phyloP scores from a whole-genome alignment of 2,329 filamentous ascomycete species.

The Arthrobotrys sinensis region DNA sequence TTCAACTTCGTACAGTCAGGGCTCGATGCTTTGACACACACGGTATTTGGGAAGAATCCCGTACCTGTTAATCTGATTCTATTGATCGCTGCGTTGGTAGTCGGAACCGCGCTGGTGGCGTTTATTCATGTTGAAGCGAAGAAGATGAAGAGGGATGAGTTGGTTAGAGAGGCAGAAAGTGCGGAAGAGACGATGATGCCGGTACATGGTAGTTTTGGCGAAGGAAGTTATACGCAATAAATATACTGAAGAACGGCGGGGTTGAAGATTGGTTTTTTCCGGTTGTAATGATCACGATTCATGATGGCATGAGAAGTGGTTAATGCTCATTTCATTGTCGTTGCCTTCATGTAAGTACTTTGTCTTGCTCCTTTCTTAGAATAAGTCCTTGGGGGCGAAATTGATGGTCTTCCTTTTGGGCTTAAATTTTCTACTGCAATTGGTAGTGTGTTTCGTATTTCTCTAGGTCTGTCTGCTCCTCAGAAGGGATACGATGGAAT shows the following conservation, averaged over 20 bases:
- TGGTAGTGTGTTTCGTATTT: neutral
- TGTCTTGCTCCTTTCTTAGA: neutral
- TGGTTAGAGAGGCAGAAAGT: conserved; percentile 69
- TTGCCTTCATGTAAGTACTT: conserved; percentile 32
- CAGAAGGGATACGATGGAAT: too few relatives aligned
- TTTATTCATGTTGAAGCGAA: conserved; percentile 72
- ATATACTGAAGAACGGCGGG: neutral
- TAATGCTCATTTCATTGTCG: conserved; percentile 4
- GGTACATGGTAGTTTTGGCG: conserved; percentile 17
- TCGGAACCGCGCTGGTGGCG: conserved; percentile 77
- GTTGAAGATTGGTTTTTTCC: too few relatives aligned
- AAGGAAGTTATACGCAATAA: conserved; percentile 47
- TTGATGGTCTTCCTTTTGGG: conserved; percentile 8
- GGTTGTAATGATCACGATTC: conserved; percentile 18
- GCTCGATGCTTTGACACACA: conserved; percentile 83
- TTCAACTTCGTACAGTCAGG: conserved; percentile 87
- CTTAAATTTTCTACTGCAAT: neutral
- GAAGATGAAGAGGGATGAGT: conserved; percentile 67
- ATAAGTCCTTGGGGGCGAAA: conserved; percentile 8
- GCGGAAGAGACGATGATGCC: conserved; percentile 64
- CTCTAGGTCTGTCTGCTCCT: neutral
- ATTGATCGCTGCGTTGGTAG: conserved; percentile 74
- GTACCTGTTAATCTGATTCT: conserved; percentile 82
- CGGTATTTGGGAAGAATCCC: conserved; percentile 79
- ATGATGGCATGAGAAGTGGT: conserved; percentile 9